These are phyloP conservation scores for Ophiostoma perfectum DNA, from an alignment of 2,329 filamentous ascomycete genomes.

Conservation along the genomic window DNA sequence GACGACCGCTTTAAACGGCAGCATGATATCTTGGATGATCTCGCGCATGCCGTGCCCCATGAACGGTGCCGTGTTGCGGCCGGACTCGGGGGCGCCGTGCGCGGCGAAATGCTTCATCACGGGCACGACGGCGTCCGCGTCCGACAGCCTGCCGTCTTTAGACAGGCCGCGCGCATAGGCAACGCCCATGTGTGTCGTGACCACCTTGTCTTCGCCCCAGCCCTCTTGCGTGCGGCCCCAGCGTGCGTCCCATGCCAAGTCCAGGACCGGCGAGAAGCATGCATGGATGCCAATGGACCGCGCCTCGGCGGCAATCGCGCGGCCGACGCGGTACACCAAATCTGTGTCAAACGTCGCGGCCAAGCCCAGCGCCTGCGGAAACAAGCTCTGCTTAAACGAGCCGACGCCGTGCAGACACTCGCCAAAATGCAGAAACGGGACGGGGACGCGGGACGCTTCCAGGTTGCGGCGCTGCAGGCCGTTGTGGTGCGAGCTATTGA, in stretches of 20 bases:
- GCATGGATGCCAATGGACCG: constrained; percentile 16
- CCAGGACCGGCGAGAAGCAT: constrained; percentile 14
- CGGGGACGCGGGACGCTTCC: neutral
- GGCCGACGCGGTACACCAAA: constrained; percentile 12
- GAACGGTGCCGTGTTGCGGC: constrained; percentile 15
- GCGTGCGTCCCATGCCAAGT: constrained; percentile 10
- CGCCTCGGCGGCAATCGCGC: constrained; percentile 7
- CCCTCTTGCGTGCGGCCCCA: constrained; percentile 17
- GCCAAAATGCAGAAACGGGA: constrained; percentile 17
- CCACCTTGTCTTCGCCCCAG: constrained; percentile 18
- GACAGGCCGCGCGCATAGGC: constrained; percentile 12
- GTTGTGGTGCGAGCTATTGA: constrained; percentile 16
- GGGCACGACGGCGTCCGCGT: constrained; percentile 13
- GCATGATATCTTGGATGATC: constrained; percentile 9
- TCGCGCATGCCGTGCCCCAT: constrained; percentile 8
- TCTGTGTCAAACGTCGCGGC: constrained; percentile 14
- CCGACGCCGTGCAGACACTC: constrained; percentile 19
- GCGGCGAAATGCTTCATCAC: constrained; percentile 19
- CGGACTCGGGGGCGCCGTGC: constrained; percentile 10
- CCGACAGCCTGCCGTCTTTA: constrained; percentile 2
- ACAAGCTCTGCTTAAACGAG: constrained; percentile 16
- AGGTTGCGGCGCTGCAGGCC: constrained; percentile 9
- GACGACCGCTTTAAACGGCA: constrained; percentile 16
- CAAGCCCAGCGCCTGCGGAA: constrained; percentile 15
- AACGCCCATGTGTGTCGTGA: constrained; percentile 15